Conservation (phyloP, 2,329 filamentous ascomycete genomes). For the Fusarium incarnatum region DNA sequence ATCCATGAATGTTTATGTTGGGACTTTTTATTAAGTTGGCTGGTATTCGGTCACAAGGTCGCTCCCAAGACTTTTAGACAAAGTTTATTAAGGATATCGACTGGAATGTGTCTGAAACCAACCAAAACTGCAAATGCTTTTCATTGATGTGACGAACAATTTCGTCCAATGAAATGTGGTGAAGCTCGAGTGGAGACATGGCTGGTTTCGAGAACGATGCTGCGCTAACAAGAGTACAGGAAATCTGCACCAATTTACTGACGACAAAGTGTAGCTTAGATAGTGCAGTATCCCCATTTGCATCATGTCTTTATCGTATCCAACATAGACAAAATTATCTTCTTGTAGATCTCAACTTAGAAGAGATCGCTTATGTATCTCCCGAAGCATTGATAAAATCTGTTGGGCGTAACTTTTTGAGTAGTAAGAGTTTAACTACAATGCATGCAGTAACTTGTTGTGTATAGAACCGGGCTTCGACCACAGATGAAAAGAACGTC, state of each 20-base stretch:
- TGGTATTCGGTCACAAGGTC: background rate
- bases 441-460: no score
- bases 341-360: background rate
- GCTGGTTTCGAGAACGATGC: no score
- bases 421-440: no score
- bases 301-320: no score
- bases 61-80: background rate
- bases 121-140: background rate
- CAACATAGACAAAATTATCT: no score
- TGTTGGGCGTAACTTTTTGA: no score
- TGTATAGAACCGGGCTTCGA: no score
- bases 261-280: background rate
- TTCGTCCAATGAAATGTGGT: background rate
- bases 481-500: no score
- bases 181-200: background rate
- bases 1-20: background rate
- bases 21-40: background rate
- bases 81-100: background rate
- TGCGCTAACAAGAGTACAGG: background rate
- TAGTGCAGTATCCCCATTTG: background rate
- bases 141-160: background rate
- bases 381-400: no score
- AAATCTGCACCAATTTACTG: accelerated
- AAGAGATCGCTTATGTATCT: no score
- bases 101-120: background rate